Evolutionary conservation across 1,284 basidiomycete genomes (phyloP), one percentile per base, ranked within the genome.

Genomic region (Salmacisia buchloeana): DNA sequence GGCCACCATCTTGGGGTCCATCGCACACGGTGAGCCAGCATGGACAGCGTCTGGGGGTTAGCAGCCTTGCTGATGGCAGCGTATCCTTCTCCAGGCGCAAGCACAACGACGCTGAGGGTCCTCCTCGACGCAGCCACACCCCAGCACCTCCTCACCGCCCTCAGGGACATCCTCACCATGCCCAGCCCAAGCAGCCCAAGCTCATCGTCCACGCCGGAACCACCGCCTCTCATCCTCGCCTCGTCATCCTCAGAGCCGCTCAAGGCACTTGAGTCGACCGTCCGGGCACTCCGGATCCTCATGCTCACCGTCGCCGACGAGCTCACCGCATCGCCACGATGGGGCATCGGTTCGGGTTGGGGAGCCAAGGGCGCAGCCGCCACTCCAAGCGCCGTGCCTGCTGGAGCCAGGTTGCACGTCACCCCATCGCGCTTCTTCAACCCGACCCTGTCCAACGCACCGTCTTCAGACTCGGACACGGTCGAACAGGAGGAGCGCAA

Each of bases 321-420:
- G 38, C 63, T 77, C 21, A 65, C 71, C 2, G 64, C 72, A 23
- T 71, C 69, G 43, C 67, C 71, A 10, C 63, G 74, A n/a, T 74
- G 70, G 69, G 73, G 74, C 15, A 67, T 72, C 38, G 75, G 75
- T n/a, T 66, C 65, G 1, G 73, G 71, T 31, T 71, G 69, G 61
- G 72, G 71, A 3, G 64, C 52, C 12, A 54, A 54, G 36, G n/a
- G 27, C 23, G 34, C 15, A 25, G 27, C 60, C 10, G n/a, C 49
- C 13, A 27, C 23, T 12, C 23, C 45, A 23, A 34, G 31, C 25
- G 41, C 31, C 13, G 52, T 45, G n/a, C 25, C 33, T 23, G 46
- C 43, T 35, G 58, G 56, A 25, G 54, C 25, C n/a, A n/a, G n/a
- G n/a, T n/a, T n/a, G n/a, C n/a, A n/a, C n/a, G n/a, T n/a, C n/a